These are phyloP conservation scores for Pyrus pyrifolia DNA, from an alignment of 306 rosid genomes.

Conservation along the genomic window DNA sequence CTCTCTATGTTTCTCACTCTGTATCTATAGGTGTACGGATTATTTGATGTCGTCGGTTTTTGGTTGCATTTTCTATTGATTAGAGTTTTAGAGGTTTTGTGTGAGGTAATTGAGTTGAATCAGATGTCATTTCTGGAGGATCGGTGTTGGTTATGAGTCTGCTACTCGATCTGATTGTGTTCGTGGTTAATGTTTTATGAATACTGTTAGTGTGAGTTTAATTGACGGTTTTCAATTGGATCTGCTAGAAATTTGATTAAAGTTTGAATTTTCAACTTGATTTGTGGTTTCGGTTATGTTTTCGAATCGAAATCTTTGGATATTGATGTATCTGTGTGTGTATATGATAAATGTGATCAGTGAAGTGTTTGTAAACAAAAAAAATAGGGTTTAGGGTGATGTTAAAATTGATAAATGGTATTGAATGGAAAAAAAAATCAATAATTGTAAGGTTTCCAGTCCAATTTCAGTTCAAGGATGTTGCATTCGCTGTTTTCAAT, in stretches of 20 bases:
- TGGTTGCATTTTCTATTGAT: slow-evolving; percentile 12
- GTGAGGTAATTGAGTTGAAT: slow-evolving; percentile 3
- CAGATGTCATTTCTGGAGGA: slow-evolving; percentile 10
- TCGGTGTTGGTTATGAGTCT: slow-evolving; percentile 11
- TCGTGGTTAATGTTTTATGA: not conserved
- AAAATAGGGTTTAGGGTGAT: not conserved
- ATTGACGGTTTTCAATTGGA: slow-evolving; percentile 27
- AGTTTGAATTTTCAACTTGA: not conserved
- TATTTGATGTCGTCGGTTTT: slow-evolving; percentile 14
- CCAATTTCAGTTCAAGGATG: not conserved
- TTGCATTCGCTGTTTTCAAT: not conserved
- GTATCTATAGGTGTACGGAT: slow-evolving; percentile 1
- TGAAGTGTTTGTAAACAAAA: not conserved
- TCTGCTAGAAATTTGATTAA: slow-evolving; percentile 14
- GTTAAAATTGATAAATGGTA: not conserved
- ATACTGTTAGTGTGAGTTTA: slow-evolving; percentile 4
- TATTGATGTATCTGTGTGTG: not conserved
- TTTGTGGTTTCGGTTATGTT: not conserved
- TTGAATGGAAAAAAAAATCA: not conserved
- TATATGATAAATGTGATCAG: not conserved
- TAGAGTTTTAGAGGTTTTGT: slow-evolving; percentile 3
- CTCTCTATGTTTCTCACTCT: not conserved
- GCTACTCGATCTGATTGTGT: slow-evolving; percentile 33
- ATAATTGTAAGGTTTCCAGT: not conserved
- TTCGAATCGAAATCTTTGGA: not conserved